These are phyloP conservation scores for Cladobotryum protrusum DNA, from an alignment of 2,329 filamentous ascomycete species.

Conservation along the genomic window DNA sequence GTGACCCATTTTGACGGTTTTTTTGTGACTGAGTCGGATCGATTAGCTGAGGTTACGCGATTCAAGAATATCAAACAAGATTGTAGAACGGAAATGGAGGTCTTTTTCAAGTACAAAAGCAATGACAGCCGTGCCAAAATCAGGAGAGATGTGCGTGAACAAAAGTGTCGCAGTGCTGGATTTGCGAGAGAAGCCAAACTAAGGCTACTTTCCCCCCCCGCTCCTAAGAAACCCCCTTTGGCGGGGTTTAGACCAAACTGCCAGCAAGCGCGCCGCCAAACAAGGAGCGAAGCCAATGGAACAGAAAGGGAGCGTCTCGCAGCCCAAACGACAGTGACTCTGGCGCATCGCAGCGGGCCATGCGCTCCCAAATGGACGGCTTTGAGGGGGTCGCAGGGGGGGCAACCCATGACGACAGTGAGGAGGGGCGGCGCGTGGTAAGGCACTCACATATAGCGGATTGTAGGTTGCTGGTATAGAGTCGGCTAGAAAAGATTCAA, in stretches of 20 bases:
- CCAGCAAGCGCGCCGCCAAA: too few relatives aligned
- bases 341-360: constrained; percentile 5
- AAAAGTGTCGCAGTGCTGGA: too few relatives aligned
- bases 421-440: constrained; percentile 21
- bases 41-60: constrained; percentile 9
- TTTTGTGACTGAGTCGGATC: constrained; percentile 6
- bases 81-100: too few relatives aligned
- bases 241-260: constrained; percentile 8
- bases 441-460: constrained; percentile 11
- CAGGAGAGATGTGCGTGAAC: too few relatives aligned
- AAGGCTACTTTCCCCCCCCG: constrained; percentile 13
- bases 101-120: too few relatives aligned
- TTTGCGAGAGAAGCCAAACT: too few relatives aligned
- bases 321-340: background rate
- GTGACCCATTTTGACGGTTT: constrained; percentile 79
- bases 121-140: too few relatives aligned
- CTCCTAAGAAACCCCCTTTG: constrained; percentile 8
- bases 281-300: constrained; percentile 6
- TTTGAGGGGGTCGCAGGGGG: constrained; percentile 11
- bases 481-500: constrained; percentile 1
- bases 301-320: background rate
- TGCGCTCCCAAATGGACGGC: constrained; percentile 1
- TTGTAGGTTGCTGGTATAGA: constrained; percentile 7
- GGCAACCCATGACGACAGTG: constrained; percentile 37
- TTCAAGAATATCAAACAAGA: background rate